Evolutionary conservation across 1,284 basidiomycete genomes (phyloP).

Genomic region (Cutaneotrichosporon sp.): DNA sequence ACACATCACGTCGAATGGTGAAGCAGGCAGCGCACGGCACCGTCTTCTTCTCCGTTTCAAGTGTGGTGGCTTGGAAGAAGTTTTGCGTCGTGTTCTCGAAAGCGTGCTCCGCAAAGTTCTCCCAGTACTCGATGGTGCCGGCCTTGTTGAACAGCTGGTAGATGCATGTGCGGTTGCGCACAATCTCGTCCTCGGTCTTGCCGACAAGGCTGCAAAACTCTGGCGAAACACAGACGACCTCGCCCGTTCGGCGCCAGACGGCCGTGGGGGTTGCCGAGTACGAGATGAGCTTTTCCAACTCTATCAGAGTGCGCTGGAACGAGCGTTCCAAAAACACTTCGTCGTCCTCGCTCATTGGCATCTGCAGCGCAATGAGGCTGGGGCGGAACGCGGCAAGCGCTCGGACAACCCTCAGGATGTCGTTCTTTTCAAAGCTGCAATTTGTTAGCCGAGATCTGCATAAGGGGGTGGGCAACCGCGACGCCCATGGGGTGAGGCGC

Average conservation of each 20-base stretch:
- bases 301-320: slow-evolving; percentile 87
- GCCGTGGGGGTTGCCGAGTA: slow-evolving; percentile 98
- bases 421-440: slow-evolving; percentile 85
- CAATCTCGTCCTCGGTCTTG: slow-evolving; percentile 76
- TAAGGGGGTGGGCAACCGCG: no score
- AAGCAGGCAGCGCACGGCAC: slow-evolving; percentile 78
- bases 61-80: slow-evolving; percentile 84
- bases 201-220: slow-evolving; percentile 94
- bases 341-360: slow-evolving; percentile 86
- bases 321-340: slow-evolving; percentile 93
- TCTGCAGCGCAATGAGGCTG: slow-evolving; percentile 90
- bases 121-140: slow-evolving; percentile 89
- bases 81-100: slow-evolving; percentile 93
- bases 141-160: slow-evolving; percentile 89
- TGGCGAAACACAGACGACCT: slow-evolving; percentile 91
- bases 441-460: slow-evolving; percentile 5
- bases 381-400: slow-evolving; percentile 92
- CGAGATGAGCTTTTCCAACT: slow-evolving; percentile 93
- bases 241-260: slow-evolving; percentile 96
- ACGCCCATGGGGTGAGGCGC: no score
- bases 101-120: slow-evolving; percentile 87
- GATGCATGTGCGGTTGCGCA: slow-evolving; percentile 72
- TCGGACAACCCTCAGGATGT: slow-evolving; percentile 87
- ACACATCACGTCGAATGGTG: slow-evolving; percentile 75
- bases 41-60: slow-evolving; percentile 41